A percentile compares a stretch with the other conserved stretches of the same genome.
Conservation (phyloP, 441 rosid species). For the Breynia disticha region DNA sequence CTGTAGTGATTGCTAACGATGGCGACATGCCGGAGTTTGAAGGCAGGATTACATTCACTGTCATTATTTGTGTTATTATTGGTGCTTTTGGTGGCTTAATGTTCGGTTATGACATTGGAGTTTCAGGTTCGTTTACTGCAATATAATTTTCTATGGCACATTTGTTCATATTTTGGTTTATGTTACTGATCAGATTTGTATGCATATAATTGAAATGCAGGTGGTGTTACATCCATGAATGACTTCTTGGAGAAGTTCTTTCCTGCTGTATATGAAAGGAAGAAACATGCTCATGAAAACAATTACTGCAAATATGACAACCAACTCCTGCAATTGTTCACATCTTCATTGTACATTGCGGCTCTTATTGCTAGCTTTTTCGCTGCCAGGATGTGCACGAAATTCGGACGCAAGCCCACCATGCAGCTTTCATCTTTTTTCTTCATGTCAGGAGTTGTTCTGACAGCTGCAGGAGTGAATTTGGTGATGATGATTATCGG, state of each 20-base stretch:
- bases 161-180: no score
- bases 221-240: constrained; percentile 57
- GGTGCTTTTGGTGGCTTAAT: constrained; percentile 48
- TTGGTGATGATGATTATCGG: constrained; percentile 26
- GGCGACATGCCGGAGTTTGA: constrained; percentile 23
- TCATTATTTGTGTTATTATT: constrained; percentile 40
- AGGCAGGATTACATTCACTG: constrained; percentile 38
- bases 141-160: no score
- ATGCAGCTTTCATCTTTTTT: constrained; percentile 29
- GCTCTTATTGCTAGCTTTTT: constrained; percentile 43
- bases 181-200: no score
- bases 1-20: no score
- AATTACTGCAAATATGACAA: constrained; percentile 58
- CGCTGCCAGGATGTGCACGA: constrained; percentile 25
- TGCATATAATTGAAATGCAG: constrained; percentile 9
- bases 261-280: constrained; percentile 31
- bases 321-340: constrained; percentile 43
- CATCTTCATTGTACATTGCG: constrained; percentile 51
- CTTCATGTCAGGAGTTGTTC: constrained; percentile 22
- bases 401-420: constrained; percentile 30
- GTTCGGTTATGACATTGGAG: constrained; percentile 55
- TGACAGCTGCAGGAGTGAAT: constrained; percentile 21
- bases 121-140: constrained; percentile 28
- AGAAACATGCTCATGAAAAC: constrained; percentile 32
- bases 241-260: constrained; percentile 50